A percentile compares a stretch with the other conserved stretches of the same genome.
Conservation (phyloP, 345 rosid species). For the Diplotaxis tenuifolia region DNA sequence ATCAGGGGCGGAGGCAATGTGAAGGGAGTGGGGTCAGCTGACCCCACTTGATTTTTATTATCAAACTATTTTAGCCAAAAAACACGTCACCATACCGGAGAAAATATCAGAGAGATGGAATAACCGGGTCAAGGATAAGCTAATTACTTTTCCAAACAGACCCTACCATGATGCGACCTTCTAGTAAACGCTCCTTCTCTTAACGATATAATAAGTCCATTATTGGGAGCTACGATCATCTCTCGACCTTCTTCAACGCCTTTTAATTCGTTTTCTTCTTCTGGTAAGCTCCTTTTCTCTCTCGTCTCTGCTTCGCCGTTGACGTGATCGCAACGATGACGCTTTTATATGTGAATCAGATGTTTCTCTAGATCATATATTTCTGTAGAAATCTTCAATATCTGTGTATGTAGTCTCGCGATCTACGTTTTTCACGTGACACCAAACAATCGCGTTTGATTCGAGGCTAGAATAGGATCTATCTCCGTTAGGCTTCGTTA, state of each 20-base stretch:
- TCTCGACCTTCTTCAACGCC: slow-evolving; percentile 13
- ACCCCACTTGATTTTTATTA: no score
- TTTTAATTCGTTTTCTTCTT: background rate
- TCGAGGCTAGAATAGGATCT: background rate
- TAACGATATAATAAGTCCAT: slow-evolving; percentile 10
- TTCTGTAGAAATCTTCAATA: background rate
- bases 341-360: background rate
- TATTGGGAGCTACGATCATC: background rate
- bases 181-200: slow-evolving; percentile 33
- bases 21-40: no score
- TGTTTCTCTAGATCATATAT: slow-evolving; percentile 1
- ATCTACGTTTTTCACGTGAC: slow-evolving; percentile 18
- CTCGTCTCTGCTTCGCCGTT: slow-evolving; percentile 2
- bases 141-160: slow-evolving; percentile 23
- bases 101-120: background rate
- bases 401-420: background rate
- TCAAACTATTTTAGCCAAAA: no score
- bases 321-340: slow-evolving; percentile 8
- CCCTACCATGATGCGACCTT: slow-evolving; percentile 21
- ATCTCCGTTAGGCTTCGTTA: background rate
- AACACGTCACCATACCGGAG: slow-evolving; percentile 13
- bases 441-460: background rate
- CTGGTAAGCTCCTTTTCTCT: slow-evolving; percentile 32
- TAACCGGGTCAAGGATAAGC: slow-evolving; percentile 26
- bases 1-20: no score